phyloP scores from a whole-genome alignment of 139 green algal species.

The Micractinium sp. region DNA sequence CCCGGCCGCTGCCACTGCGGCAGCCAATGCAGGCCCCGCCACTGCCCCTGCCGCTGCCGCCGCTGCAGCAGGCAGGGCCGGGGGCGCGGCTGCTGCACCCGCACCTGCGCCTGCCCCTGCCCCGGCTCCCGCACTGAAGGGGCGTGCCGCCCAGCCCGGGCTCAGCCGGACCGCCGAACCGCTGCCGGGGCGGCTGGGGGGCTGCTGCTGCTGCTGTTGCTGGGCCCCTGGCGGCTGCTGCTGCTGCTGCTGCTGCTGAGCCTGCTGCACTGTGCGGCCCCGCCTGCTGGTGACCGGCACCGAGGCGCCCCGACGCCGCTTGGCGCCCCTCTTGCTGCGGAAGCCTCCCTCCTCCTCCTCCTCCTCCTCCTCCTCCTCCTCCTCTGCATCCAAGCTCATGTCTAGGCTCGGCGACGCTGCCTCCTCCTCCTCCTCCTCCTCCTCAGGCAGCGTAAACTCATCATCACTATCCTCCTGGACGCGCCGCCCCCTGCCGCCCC shows the following conservation, averaged over 20 bases:
- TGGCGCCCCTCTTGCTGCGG: background rate
- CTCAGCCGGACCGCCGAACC: background rate
- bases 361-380: background rate
- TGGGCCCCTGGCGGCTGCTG: background rate
- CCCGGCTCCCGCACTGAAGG: background rate
- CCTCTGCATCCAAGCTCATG: background rate
- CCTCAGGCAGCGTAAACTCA: background rate
- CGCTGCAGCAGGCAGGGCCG: background rate
- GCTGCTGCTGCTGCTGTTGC: conserved; percentile 6
- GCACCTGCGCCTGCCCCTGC: background rate
- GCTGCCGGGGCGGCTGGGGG: background rate
- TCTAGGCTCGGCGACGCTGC: background rate
- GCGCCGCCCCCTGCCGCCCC: no score
- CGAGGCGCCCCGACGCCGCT: background rate
- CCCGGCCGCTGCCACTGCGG: background rate
- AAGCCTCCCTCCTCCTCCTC: background rate
- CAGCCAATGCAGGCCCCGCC: background rate
- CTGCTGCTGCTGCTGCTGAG: background rate
- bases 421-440: background rate
- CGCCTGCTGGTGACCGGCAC: background rate
- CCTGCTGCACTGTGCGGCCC: background rate
- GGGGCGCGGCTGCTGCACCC: background rate
- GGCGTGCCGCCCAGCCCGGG: background rate
- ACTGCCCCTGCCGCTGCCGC: background rate
- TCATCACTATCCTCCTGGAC: background rate